These are phyloP conservation scores for Pinus albicaulis DNA, from an alignment of 75 land plant species.

Conservation along the genomic window DNA sequence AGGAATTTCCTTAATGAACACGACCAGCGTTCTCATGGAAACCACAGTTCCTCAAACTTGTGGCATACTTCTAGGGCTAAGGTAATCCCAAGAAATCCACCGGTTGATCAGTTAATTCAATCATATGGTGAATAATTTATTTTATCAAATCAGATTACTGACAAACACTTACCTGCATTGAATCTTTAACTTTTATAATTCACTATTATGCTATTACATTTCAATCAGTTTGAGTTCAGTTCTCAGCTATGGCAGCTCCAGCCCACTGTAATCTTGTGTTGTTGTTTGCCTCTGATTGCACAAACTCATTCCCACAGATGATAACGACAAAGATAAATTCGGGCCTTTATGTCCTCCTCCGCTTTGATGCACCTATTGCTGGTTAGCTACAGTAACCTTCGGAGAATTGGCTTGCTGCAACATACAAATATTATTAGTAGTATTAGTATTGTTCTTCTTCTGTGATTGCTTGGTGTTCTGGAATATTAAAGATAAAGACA, in stretches of 20 bases:
- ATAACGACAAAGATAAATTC: not conserved
- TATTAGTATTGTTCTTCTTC: not conserved
- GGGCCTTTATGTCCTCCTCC: not conserved
- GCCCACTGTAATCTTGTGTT: constrained; percentile 5
- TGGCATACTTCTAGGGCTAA: no score
- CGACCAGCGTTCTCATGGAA: no score
- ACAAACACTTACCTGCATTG: no score
- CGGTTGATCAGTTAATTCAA: no score
- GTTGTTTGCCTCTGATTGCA: not conserved
- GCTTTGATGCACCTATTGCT: not conserved
- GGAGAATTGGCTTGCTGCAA: not conserved
- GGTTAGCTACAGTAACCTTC: not conserved
- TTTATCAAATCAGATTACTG: no score
- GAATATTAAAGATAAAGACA: constrained; percentile 2
- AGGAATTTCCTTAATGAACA: no score
- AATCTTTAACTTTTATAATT: no score
- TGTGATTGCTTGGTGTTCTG: not conserved
- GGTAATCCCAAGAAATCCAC: no score
- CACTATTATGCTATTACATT: no score
- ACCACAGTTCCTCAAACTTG: no score
- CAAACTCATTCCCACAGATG: not conserved
- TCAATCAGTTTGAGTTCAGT: not conserved
- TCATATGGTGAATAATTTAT: no score
- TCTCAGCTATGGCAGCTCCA: constrained; percentile 14
- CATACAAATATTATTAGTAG: not conserved